These are phyloP conservation scores for Fusarium sambucinum DNA, from an alignment of 2,329 filamentous ascomycete species.

Conservation along the genomic window DNA sequence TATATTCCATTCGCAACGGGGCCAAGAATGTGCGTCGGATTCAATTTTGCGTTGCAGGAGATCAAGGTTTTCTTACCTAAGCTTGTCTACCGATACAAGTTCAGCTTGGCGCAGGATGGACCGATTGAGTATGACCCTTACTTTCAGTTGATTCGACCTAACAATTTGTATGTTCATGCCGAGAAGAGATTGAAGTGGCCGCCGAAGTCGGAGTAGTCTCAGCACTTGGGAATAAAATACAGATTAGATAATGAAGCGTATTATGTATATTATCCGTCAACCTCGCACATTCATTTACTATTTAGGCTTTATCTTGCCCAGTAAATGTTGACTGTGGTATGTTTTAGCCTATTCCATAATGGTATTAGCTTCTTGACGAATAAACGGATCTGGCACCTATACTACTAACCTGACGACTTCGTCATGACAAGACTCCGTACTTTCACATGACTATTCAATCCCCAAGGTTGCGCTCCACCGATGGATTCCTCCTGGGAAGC, in stretches of 20 bases:
- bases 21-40: slow-evolving; percentile 70
- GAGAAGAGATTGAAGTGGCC: slow-evolving; percentile 49
- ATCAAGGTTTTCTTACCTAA: slow-evolving; percentile 70
- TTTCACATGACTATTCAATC: not conserved
- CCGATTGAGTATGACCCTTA: slow-evolving; percentile 69
- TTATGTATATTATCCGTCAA: not conserved
- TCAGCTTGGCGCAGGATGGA: slow-evolving; percentile 60
- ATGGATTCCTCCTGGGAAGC: slow-evolving; percentile 3
- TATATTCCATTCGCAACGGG: slow-evolving; percentile 72
- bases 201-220: not conserved
- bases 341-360: not conserved
- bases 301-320: not conserved
- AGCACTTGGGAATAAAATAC: rapidly evolving
- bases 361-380: not conserved
- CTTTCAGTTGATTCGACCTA: slow-evolving; percentile 69
- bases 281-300: not conserved
- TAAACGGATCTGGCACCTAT: not conserved
- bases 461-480: rapidly evolving
- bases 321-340: not conserved
- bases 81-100: slow-evolving; percentile 70
- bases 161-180: slow-evolving; percentile 65
- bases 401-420: not conserved
- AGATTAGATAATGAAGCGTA: not conserved
- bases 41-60: slow-evolving; percentile 73
- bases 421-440: not conserved